Conservation (phyloP, 2,329 filamentous ascomycete genomes). For the Thelonectria rubi region DNA sequence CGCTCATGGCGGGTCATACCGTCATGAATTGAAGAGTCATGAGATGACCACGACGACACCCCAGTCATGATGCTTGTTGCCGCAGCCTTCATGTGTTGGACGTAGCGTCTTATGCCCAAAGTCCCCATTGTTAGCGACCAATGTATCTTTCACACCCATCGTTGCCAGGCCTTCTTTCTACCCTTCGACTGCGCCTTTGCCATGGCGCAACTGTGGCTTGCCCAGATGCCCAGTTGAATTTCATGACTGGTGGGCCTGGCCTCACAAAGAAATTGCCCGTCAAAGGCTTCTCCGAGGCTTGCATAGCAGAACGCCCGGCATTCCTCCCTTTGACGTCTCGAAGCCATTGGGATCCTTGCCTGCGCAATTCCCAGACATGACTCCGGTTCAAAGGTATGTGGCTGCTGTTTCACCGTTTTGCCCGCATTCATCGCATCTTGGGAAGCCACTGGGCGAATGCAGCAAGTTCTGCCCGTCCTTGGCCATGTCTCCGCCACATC, state of each 20-base stretch:
- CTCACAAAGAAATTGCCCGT: neutral
- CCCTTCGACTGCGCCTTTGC: neutral
- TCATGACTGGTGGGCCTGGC: neutral
- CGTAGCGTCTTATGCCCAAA: neutral
- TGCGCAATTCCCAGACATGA: neutral
- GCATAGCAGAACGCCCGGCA: neutral
- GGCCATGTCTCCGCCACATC: neutral
- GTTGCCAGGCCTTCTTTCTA: neutral
- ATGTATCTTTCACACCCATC: neutral
- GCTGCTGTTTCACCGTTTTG: neutral
- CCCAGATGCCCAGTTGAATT: neutral
- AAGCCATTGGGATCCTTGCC: neutral
- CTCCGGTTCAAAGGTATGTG: neutral
- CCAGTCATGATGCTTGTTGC: neutral
- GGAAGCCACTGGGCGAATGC: no score
- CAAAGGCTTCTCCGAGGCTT: neutral
- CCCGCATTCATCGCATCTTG: no score
- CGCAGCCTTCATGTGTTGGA: neutral
- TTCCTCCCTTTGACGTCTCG: neutral
- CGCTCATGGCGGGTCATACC: neutral
- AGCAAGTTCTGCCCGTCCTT: neutral
- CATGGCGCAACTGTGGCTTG: slow-evolving; percentile 6
- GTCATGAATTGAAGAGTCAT: slow-evolving; percentile 11
- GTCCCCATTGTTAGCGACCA: slow-evolving; percentile 7
- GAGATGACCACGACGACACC: neutral